Percentiles rank a stretch among this genome's conserved stretches.
Evolutionary conservation across 176 grass and related monocot genomes (phyloP).

Genomic region (Phragmites australis): DNA sequence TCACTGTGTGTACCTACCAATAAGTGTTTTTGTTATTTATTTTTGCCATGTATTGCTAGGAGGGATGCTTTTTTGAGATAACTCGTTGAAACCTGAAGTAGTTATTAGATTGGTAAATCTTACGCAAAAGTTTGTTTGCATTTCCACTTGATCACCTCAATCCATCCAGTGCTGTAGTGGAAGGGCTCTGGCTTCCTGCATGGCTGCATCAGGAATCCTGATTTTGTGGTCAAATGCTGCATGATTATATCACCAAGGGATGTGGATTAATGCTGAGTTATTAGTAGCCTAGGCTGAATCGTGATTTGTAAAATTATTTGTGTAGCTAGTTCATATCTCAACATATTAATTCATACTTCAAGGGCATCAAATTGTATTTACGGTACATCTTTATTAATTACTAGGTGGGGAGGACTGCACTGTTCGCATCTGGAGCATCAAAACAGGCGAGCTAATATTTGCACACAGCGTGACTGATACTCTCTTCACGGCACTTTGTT

Average conservation of each 20-base stretch:
- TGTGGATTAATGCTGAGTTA: slow-evolving; percentile 28
- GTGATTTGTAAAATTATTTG: slow-evolving; percentile 2
- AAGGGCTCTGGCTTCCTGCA: slow-evolving; percentile 8
- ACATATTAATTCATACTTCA: slow-evolving; percentile 1
- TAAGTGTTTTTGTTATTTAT: background rate
- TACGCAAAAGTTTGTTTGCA: background rate
- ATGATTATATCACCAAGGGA: background rate
- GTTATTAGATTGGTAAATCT: background rate
- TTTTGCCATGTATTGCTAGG: slow-evolving; percentile 13
- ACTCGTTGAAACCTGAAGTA: background rate
- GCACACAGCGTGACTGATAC: slow-evolving; percentile 42
- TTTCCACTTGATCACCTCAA: background rate
- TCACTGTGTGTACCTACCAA: background rate
- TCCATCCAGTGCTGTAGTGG: background rate
- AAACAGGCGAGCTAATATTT: slow-evolving; percentile 78
- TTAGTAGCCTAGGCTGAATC: background rate
- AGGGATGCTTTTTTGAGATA: background rate
- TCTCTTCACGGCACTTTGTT: slow-evolving; percentile 57
- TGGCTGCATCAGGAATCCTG: slow-evolving; percentile 4
- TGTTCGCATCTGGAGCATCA: slow-evolving; percentile 85
- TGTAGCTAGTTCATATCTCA: slow-evolving; percentile 7
- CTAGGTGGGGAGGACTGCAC: slow-evolving; percentile 76
- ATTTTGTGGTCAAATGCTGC: slow-evolving; percentile 11
- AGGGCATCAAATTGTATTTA: slow-evolving; percentile 19
- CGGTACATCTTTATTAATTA: slow-evolving; percentile 23